phyloP scores from a whole-genome alignment of 2,329 filamentous ascomycete genomes.

The Gnomoniopsis smithogilvyi region DNA sequence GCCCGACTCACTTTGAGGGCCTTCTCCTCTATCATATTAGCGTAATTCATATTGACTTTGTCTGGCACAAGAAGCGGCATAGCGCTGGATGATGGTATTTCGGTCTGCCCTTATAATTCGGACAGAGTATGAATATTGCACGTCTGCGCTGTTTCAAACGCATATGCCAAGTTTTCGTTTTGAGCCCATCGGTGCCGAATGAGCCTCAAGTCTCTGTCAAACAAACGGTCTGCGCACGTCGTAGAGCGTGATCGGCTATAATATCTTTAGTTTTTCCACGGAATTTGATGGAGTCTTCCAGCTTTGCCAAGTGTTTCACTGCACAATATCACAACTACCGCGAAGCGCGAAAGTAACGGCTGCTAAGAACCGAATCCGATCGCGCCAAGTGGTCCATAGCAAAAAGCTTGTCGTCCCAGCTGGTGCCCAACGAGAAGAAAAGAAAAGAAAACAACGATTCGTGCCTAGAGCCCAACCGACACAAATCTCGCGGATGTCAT shows the following conservation, averaged over 20 bases:
- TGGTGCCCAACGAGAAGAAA: not conserved
- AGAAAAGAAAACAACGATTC: not conserved
- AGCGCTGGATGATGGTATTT: not conserved
- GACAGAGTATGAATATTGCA: too few species aligned
- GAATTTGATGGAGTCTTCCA: not conserved
- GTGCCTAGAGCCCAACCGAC: too few species aligned
- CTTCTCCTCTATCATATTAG: conserved; percentile 34
- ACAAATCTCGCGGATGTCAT: too few species aligned
- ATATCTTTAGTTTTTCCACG: not conserved
- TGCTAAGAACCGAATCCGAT: too few species aligned
- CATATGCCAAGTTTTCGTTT: too few species aligned
- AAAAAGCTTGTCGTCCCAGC: too few species aligned
- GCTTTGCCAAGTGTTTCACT: not conserved
- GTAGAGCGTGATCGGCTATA: not conserved
- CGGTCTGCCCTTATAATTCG: too few species aligned
- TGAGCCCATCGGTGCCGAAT: too few species aligned
- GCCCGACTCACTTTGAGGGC: conserved; percentile 28
- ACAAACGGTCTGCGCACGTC: not conserved
- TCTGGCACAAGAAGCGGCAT: conserved; percentile 9
- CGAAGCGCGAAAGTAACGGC: too few species aligned
- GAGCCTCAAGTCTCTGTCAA: too few species aligned
- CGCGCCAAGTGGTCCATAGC: too few species aligned
- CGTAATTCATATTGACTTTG: conserved; percentile 25
- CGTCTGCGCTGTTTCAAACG: too few species aligned
- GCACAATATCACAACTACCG: not conserved